Percentiles rank a stretch among this genome's conserved stretches.
Conservation (phyloP, 306 rosid species). For the Dicorynia guianensis region DNA sequence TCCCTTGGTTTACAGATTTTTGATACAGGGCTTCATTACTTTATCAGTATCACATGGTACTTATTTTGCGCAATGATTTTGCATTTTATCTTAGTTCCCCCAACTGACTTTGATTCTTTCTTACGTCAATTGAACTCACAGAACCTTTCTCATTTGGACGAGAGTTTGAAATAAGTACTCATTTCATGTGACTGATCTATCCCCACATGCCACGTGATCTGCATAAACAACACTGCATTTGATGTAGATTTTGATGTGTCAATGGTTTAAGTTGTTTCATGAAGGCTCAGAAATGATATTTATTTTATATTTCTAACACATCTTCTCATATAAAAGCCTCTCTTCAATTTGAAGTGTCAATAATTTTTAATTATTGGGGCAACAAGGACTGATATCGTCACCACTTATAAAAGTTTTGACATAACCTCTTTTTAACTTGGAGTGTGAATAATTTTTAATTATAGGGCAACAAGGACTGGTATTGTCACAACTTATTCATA, state of each 20-base stretch:
- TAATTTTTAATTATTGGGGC: too few relatives aligned
- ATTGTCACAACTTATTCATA: too few relatives aligned
- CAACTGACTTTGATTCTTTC: background rate
- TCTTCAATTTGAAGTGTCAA: too few relatives aligned
- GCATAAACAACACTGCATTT: background rate
- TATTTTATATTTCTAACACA: too few relatives aligned
- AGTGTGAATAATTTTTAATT: too few relatives aligned
- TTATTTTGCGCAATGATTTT: background rate
- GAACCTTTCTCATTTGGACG: background rate
- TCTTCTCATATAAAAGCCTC: too few relatives aligned
- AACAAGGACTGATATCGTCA: too few relatives aligned
- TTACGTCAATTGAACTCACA: background rate
- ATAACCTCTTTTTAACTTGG: too few relatives aligned
- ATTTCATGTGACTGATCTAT: slow-evolving; percentile 7
- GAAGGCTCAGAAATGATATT: too few relatives aligned
- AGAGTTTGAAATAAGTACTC: background rate
- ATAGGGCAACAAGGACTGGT: too few relatives aligned
- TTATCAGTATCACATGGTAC: background rate
- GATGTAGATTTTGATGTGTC: slow-evolving; percentile 11
- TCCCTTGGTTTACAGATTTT: background rate
- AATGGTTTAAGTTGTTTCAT: too few relatives aligned
- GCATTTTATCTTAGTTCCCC: background rate
- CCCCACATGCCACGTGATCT: background rate
- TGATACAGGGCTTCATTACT: background rate
- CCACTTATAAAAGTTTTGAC: too few relatives aligned